Evolutionary conservation across 1,284 basidiomycete genomes (phyloP), one percentile per base, ranked within the genome.

Genomic region (Pterula multifida): DNA sequence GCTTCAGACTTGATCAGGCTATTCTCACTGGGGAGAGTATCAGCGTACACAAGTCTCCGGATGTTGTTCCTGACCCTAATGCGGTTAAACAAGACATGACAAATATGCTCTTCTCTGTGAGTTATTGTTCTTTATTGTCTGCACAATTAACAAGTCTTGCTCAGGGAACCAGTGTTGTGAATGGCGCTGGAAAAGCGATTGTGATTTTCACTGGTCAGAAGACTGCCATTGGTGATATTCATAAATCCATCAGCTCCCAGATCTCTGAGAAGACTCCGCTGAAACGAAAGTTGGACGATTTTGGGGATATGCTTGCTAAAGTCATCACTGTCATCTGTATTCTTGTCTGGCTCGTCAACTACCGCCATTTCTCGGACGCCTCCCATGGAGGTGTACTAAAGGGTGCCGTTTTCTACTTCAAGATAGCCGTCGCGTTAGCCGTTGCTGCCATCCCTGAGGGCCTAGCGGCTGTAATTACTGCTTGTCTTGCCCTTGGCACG

Each of bases 401-500:
- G 65, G 93, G 93, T 36, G 93, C 93, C 0, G 79, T 97, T 54
- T 96, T 96, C 66, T 97, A 97, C 68, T 90, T 97, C 77, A 97
- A 96, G 71, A 96, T 97, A 60, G 94, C 93, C 28, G 94, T 98
- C 45, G 91, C 94, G 2, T 73, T 97, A 32, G 93, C 94, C 15
- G 93, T 97, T 44, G 93, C 94, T 52, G 93, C 93, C 46, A 96
- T 96, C 59, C 93, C 94, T 0, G 93, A 97, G 65, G 94, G 93
- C 55, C 72, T 98, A 12, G 91, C 94, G 26, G 92, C 91, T 46
- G 93, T 97, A 54, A 95, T 96, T 60, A 98, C 94, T 3, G 91
- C 90, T n/a, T 95, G 91, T 64, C 70, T 98, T 44, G 93, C 94
- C 4, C 75, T 98, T 11, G 94, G 94, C 17, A 95, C 92, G 12